Conservation (phyloP, 495 filamentous ascomycete genomes). For the Aspergillus steynii region DNA sequence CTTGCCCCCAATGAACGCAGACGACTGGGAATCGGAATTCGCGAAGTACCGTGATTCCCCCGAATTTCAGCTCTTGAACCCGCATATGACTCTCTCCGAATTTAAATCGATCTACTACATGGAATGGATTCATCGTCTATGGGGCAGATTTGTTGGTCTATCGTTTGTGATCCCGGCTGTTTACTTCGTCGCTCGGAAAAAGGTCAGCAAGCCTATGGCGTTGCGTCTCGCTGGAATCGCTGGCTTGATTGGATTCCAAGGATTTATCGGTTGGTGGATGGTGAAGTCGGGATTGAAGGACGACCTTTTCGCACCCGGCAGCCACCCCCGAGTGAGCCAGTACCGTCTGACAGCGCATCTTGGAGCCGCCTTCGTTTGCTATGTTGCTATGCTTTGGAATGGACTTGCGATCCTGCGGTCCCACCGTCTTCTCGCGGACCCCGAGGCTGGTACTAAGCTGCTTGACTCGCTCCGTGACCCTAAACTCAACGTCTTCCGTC, state of each 20-base stretch:
- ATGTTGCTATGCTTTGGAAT: slow-evolving; percentile 90
- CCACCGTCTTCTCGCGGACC: slow-evolving; percentile 63
- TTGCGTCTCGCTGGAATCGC: slow-evolving; percentile 77
- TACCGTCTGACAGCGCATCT: slow-evolving; percentile 90
- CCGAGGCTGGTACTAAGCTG: slow-evolving; percentile 52
- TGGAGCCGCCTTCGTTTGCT: slow-evolving; percentile 85
- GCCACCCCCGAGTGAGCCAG: slow-evolving; percentile 88
- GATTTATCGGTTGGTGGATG: slow-evolving; percentile 99
- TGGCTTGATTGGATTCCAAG: slow-evolving; percentile 90
- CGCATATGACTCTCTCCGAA: slow-evolving; percentile 84
- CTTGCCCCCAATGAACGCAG: slow-evolving; percentile 73
- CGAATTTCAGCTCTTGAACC: slow-evolving; percentile 87
- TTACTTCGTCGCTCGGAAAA: slow-evolving; percentile 83
- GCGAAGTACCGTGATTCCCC: slow-evolving; percentile 86
- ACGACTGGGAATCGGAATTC: slow-evolving; percentile 89
- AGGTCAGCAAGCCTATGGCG: slow-evolving; percentile 78
- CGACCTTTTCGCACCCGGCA: slow-evolving; percentile 87
- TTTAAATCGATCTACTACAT: slow-evolving; percentile 99
- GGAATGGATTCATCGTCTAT: slow-evolving; percentile 97
- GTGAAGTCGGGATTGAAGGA: slow-evolving; percentile 94
- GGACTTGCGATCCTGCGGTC: slow-evolving; percentile 82
- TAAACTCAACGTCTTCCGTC: slow-evolving; percentile 67
- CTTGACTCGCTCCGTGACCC: slow-evolving; percentile 63
- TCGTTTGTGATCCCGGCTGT: slow-evolving; percentile 83
- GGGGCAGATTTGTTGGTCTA: slow-evolving; percentile 90